Evolutionary conservation across 192 early-diverging fungal genomes (phyloP).

Genomic region (Phlyctochytrium bullatum): DNA sequence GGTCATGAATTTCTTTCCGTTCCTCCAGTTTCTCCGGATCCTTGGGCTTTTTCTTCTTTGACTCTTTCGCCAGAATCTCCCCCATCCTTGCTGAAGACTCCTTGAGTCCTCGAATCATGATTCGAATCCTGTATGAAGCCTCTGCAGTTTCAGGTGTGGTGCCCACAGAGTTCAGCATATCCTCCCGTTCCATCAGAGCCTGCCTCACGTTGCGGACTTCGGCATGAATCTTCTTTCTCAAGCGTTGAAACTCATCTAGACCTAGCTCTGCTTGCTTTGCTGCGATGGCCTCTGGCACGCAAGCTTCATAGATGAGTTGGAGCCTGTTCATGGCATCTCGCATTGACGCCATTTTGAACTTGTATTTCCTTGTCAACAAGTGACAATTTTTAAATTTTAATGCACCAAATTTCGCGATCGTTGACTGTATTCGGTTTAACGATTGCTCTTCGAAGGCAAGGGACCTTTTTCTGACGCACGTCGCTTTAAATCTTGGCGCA

Average conservation of each 20-base stretch:
- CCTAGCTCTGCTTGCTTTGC: slow-evolving; percentile 32
- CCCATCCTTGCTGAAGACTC: slow-evolving; percentile 37
- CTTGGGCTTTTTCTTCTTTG: slow-evolving; percentile 41
- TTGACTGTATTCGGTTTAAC: too few species aligned
- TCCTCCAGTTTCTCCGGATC: slow-evolving; percentile 40
- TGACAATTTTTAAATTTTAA: too few species aligned
- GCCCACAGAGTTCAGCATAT: slow-evolving; percentile 32
- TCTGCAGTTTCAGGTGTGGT: slow-evolving; percentile 61
- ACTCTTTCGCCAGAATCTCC: slow-evolving; percentile 52
- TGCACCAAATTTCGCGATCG: too few species aligned
- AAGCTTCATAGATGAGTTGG: slow-evolving; percentile 55
- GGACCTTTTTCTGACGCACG: too few species aligned
- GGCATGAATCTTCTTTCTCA: slow-evolving; percentile 51
- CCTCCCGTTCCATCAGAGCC: slow-evolving; percentile 53
- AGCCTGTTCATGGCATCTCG: slow-evolving; percentile 58
- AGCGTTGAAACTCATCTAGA: slow-evolving; percentile 55
- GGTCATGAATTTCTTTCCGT: slow-evolving; percentile 50
- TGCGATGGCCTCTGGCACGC: slow-evolving; percentile 50
- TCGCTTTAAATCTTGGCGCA: too few species aligned
- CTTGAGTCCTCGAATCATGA: slow-evolving; percentile 47
- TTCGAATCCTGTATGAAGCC: slow-evolving; percentile 56
- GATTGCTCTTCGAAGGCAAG: too few species aligned
- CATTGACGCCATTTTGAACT: slow-evolving; percentile 26
- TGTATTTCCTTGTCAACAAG: too few species aligned
- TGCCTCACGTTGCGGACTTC: slow-evolving; percentile 50